Evolutionary conservation across 176 grass and related monocot genomes (phyloP).

Genomic region (Paspalum notatum): DNA sequence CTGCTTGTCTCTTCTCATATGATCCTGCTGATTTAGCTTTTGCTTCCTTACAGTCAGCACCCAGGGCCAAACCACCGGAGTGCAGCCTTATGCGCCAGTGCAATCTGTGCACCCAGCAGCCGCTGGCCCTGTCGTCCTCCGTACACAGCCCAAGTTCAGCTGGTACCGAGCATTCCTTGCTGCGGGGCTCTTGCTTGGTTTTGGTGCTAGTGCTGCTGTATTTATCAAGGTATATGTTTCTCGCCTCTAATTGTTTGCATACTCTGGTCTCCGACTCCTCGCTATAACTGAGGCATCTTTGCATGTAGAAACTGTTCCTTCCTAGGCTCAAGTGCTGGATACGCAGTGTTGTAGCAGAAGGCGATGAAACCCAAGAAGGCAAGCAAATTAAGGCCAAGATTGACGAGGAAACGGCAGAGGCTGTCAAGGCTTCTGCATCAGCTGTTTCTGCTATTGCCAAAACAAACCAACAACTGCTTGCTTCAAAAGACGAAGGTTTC

Average conservation of each 20-base stretch:
- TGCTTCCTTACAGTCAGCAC: constrained; percentile 32
- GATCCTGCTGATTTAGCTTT: background rate
- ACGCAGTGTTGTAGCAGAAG: constrained; percentile 65
- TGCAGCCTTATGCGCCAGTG: constrained; percentile 31
- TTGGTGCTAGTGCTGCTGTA: constrained; percentile 66
- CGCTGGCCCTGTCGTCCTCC: constrained; percentile 25
- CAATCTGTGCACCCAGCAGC: constrained; percentile 36
- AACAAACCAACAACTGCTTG: constrained; percentile 75
- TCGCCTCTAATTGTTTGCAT: background rate
- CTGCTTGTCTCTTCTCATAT: background rate
- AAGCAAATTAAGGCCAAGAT: constrained; percentile 40
- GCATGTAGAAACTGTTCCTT: constrained; percentile 69
- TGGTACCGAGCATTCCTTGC: constrained; percentile 77
- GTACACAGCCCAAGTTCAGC: constrained; percentile 46
- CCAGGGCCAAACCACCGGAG: constrained; percentile 20
- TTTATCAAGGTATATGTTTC: constrained; percentile 74
- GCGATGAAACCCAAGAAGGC: constrained; percentile 41
- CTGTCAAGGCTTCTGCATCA: constrained; percentile 65
- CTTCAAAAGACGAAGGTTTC: constrained; percentile 80
- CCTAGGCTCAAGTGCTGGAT: constrained; percentile 90
- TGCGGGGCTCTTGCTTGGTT: constrained; percentile 69
- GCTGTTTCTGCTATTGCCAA: constrained; percentile 73
- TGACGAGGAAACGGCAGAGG: constrained; percentile 70
- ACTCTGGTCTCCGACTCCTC: background rate
- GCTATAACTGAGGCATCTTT: background rate